These are phyloP conservation scores for Zygosaccharomyces sapae DNA, from an alignment of 1,139 yeast species.

Conservation along the genomic window DNA sequence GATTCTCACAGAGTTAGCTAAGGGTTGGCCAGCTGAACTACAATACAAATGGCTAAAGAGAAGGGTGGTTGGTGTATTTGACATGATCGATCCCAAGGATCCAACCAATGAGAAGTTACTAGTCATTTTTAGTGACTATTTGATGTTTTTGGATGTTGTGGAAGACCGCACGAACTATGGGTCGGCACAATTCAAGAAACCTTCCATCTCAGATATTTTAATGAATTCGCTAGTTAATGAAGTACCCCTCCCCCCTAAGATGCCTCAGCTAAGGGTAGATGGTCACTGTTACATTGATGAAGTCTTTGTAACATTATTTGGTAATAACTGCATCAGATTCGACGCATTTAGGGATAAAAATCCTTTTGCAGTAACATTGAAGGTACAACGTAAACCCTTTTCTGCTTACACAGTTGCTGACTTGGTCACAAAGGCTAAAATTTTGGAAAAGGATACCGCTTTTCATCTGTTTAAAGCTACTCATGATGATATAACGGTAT, in stretches of 20 bases:
- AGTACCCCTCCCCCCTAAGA: constrained; percentile 59
- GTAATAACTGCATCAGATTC: constrained; percentile 36
- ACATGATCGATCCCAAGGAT: constrained; percentile 43
- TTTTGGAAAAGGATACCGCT: constrained; percentile 74
- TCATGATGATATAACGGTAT: constrained; percentile 47
- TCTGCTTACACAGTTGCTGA: constrained; percentile 52
- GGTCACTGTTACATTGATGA: constrained; percentile 67
- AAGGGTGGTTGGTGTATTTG: constrained; percentile 79
- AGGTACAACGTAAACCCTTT: constrained; percentile 31
- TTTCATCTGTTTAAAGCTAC: constrained; percentile 68
- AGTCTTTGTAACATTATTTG: constrained; percentile 46
- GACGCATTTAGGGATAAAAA: constrained; percentile 26
- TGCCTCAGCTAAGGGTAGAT: constrained; percentile 66
- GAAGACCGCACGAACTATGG: constrained; percentile 26
- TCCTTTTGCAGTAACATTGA: constrained; percentile 27
- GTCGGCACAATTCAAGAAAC: constrained; percentile 43
- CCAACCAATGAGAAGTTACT: constrained; percentile 46
- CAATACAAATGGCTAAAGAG: constrained; percentile 87
- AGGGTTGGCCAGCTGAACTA: constrained; percentile 80
- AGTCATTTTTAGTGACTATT: constrained; percentile 74
- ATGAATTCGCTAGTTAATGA: constrained; percentile 90
- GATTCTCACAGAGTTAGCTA: constrained; percentile 74
- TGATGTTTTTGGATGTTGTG: constrained; percentile 56
- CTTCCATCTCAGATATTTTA: constrained; percentile 73
- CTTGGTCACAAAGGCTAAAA: constrained; percentile 68